A percentile compares a stretch with the other conserved stretches of the same genome.
Evolutionary conservation across 495 filamentous ascomycete genomes (phyloP).

Genomic region (Podospora tetraspora): DNA sequence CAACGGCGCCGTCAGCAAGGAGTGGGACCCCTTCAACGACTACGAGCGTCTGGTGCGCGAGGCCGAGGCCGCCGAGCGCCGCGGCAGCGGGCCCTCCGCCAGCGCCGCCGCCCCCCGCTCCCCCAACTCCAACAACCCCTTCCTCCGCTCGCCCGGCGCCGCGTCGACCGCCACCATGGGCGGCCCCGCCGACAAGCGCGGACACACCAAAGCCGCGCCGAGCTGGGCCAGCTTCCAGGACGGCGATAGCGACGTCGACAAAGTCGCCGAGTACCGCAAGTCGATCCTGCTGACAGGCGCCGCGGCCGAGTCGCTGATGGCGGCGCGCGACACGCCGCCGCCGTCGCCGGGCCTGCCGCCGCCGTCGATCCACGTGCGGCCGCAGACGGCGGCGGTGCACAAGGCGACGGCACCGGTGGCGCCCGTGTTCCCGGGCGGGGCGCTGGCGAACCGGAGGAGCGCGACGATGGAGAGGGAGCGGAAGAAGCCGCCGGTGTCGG

Average conservation of each 20-base stretch:
- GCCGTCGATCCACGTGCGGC: not conserved
- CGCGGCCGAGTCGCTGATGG: not conserved
- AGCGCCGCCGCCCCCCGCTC: not conserved
- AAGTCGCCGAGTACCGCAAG: conserved; percentile 2
- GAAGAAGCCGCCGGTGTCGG: not conserved
- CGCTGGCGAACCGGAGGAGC: not conserved
- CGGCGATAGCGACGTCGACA: conserved; percentile 4
- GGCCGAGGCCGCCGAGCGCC: not conserved
- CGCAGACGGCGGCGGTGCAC: not conserved
- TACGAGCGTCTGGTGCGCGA: not conserved
- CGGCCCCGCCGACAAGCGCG: not conserved
- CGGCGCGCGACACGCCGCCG: not conserved
- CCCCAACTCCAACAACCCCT: not conserved
- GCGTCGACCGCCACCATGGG: not conserved
- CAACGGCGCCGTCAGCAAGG: not conserved
- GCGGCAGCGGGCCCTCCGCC: not conserved
- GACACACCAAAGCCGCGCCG: conserved; percentile 1
- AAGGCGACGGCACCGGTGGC: not conserved
- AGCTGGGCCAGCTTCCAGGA: conserved; percentile 4
- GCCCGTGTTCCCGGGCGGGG: not conserved
- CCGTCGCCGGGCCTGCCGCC: not conserved
- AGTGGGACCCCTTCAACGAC: not conserved
- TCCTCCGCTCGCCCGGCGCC: not conserved
- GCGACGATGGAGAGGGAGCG: not conserved
- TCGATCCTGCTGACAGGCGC: not conserved